phyloP scores from a whole-genome alignment of 1,284 basidiomycete genomes.

The Amylostereum areolatum region DNA sequence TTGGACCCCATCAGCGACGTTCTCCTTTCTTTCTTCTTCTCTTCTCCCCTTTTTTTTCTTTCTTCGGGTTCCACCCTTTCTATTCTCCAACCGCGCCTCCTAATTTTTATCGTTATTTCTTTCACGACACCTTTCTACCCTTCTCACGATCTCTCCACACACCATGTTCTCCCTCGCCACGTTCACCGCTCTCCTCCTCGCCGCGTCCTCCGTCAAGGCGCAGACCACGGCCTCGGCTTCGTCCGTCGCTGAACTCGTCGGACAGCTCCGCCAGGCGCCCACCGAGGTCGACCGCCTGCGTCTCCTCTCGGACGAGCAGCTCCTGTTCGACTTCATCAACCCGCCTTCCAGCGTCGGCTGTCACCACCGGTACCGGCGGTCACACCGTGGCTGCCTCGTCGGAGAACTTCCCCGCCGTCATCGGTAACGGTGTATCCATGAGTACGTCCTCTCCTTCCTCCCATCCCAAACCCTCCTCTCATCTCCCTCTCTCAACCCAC shows the following conservation, averaged over 20 bases:
- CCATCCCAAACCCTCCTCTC: neutral
- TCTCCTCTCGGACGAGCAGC: slow-evolving; percentile 5
- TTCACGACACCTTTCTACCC: neutral
- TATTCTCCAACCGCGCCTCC: neutral
- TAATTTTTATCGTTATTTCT: neutral
- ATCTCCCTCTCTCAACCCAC: no score
- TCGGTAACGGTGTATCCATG: slow-evolving; percentile 16
- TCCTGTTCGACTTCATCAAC: slow-evolving; percentile 15
- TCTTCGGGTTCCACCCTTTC: neutral
- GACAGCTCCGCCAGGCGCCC: neutral
- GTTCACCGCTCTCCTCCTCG: neutral
- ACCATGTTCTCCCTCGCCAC: neutral
- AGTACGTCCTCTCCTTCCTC: neutral
- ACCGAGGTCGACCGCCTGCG: neutral
- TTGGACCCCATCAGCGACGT: no score
- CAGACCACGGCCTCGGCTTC: no score
- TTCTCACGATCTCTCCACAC: neutral
- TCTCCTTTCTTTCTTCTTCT: neutral
- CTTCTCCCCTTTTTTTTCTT: neutral
- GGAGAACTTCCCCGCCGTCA: slow-evolving; percentile 14
- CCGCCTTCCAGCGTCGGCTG: slow-evolving; percentile 1
- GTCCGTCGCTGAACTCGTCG: neutral
- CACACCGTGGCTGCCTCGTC: slow-evolving; percentile 11
- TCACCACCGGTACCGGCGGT: slow-evolving; percentile 11
- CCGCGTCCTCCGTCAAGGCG: neutral